Evolutionary conservation across 306 rosid species (phyloP).

Genomic region (Spatholobus suberectus): DNA sequence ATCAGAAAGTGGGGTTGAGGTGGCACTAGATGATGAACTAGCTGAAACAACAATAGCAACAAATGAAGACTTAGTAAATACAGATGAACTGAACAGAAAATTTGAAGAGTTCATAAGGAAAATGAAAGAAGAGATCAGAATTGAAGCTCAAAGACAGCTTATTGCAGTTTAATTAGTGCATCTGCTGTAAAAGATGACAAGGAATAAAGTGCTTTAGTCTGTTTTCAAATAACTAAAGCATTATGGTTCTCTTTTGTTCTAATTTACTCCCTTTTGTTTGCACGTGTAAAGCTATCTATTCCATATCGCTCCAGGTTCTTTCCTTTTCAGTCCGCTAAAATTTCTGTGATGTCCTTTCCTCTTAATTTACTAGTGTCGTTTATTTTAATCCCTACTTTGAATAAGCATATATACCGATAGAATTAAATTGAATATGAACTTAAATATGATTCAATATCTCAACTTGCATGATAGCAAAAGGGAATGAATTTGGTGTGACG

Average conservation of each 20-base stretch:
- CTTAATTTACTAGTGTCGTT: background rate
- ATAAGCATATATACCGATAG: background rate
- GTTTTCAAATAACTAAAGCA: conserved; percentile 36
- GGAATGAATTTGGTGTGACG: too few relatives aligned
- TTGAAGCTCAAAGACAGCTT: conserved; percentile 55
- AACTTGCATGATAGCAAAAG: background rate
- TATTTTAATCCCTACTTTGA: background rate
- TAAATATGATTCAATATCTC: background rate
- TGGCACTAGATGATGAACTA: conserved; percentile 40
- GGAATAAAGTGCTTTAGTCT: conserved; percentile 33
- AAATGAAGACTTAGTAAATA: conserved; percentile 48
- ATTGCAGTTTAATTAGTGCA: conserved; percentile 48
- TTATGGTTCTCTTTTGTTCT: background rate
- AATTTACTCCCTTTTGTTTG: conserved; percentile 20
- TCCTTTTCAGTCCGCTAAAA: conserved; percentile 20
- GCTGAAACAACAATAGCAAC: conserved; percentile 28
- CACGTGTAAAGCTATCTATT: conserved; percentile 15
- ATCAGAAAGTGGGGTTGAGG: conserved; percentile 44
- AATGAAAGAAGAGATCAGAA: conserved; percentile 59
- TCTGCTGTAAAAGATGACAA: background rate
- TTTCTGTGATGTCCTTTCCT: conserved; percentile 17
- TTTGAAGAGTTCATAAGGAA: conserved; percentile 76
- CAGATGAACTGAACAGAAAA: conserved; percentile 74
- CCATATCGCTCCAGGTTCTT: background rate
- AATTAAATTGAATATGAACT: background rate